phyloP scores from a whole-genome alignment of 2,329 filamentous ascomycete genomes.

The Paecilomyces formosus region DNA sequence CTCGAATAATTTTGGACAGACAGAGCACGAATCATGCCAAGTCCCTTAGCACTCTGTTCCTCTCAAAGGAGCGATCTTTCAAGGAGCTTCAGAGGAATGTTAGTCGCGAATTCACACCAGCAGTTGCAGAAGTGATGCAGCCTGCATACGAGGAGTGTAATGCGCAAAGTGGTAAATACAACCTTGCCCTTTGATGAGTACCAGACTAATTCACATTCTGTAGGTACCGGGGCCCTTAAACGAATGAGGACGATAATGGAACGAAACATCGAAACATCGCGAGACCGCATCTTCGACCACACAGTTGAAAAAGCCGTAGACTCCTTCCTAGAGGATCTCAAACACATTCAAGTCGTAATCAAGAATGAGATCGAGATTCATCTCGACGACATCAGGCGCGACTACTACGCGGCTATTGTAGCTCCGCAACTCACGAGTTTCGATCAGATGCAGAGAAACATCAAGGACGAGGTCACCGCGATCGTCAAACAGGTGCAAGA shows the following conservation, averaged over 20 bases:
- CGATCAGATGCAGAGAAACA: neutral
- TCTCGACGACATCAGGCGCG: neutral
- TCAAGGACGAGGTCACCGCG: neutral
- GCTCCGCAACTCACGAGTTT: neutral
- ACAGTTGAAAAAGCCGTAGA: neutral
- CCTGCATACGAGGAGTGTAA: constrained; percentile 40
- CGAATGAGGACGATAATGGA: neutral
- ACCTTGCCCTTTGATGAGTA: neutral
- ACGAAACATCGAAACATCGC: neutral
- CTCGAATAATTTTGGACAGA: neutral
- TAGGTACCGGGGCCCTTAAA: neutral
- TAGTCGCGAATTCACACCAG: constrained; percentile 48
- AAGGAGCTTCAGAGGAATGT: constrained; percentile 39
- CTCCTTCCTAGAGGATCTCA: neutral
- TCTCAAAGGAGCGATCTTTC: constrained; percentile 28
- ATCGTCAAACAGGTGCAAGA: neutral
- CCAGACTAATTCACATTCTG: neutral
- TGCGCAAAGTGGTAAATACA: constrained; percentile 31
- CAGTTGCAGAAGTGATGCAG: constrained; percentile 40
- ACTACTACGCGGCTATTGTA: neutral
- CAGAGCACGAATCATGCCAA: neutral
- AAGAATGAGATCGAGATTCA: neutral
- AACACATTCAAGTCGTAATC: neutral
- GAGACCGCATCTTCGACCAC: neutral
- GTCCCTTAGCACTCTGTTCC: constrained; percentile 8